Evolutionary conservation across 345 rosid species (phyloP).

Genomic region (Litchi chinensis): DNA sequence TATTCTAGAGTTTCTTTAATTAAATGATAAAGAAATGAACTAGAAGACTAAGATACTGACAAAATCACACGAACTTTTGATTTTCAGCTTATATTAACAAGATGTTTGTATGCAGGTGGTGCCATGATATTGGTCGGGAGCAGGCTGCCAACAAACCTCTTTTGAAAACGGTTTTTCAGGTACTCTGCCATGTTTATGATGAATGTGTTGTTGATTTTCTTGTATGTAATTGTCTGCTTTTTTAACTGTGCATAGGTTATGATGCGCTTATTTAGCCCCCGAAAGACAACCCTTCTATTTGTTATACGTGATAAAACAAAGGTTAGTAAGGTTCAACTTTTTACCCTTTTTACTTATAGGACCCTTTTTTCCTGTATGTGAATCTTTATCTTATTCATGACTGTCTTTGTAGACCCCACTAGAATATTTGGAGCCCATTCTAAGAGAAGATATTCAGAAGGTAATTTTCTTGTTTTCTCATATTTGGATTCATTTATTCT

Average conservation of each 20-base stretch:
- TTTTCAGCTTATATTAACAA: conserved; percentile 20
- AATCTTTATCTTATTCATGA: neutral
- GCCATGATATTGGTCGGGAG: conserved; percentile 93
- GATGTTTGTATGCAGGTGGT: conserved; percentile 59
- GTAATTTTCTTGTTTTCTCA: conserved; percentile 27
- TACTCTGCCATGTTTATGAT: conserved; percentile 18
- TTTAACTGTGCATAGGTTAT: conserved; percentile 57
- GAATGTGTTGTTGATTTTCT: conserved; percentile 14
- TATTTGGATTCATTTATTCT: neutral
- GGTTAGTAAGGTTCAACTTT: conserved; percentile 39
- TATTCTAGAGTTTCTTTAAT: neutral
- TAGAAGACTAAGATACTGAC: neutral
- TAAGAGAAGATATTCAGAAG: conserved; percentile 85
- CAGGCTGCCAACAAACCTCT: conserved; percentile 93
- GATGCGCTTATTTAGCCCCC: conserved; percentile 87
- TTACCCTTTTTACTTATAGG: neutral
- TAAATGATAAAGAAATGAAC: neutral
- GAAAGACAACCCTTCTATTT: conserved; percentile 84
- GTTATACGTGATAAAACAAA: conserved; percentile 89
- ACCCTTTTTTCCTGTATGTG: conserved; percentile 14
- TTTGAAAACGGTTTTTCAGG: conserved; percentile 91
- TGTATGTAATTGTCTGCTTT: conserved; percentile 15
- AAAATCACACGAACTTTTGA: neutral
- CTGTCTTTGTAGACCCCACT: conserved; percentile 62
- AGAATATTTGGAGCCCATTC: conserved; percentile 59